A percentile compares a stretch with the other conserved stretches of the same genome.
These are phyloP conservation scores for Nicotiana benthamiana DNA, from an alignment of 257 asterid species.

Conservation along the genomic window DNA sequence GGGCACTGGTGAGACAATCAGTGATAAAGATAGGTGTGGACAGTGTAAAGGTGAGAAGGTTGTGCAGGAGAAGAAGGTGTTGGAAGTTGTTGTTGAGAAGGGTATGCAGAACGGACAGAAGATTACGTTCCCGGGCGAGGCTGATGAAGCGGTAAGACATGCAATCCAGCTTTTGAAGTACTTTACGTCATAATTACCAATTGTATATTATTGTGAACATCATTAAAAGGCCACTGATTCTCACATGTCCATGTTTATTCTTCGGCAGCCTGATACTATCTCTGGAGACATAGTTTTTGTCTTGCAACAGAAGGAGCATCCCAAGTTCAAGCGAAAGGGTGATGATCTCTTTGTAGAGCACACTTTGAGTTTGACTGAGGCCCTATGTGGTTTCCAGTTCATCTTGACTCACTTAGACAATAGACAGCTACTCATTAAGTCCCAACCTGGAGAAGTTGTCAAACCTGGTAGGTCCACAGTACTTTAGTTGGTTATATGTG, in stretches of 20 bases:
- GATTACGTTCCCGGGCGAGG: slow-evolving; percentile 22
- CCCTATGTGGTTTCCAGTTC: slow-evolving; percentile 41
- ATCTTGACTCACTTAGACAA: slow-evolving; percentile 35
- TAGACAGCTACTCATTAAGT: slow-evolving; percentile 30
- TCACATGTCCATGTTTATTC: not conserved
- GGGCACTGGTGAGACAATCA: slow-evolving; percentile 18
- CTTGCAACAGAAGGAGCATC: slow-evolving; percentile 20
- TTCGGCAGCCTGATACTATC: slow-evolving; percentile 19
- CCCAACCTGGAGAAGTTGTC: slow-evolving; percentile 34
- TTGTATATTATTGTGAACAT: not conserved
- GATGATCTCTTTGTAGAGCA: slow-evolving; percentile 29
- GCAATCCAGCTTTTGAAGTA: not conserved
- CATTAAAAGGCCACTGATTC: not conserved
- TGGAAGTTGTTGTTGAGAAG: slow-evolving; percentile 19
- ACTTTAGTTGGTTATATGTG: not conserved
- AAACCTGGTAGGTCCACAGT: slow-evolving; percentile 29
- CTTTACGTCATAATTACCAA: not conserved
- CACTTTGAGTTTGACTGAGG: slow-evolving; percentile 30
- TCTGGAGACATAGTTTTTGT: slow-evolving; percentile 23
- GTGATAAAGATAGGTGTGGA: slow-evolving; percentile 17
- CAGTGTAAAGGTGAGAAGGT: slow-evolving; percentile 23
- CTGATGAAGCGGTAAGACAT: slow-evolving; percentile 18
- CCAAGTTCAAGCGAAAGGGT: slow-evolving; percentile 22
- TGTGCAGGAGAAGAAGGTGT: slow-evolving; percentile 19
- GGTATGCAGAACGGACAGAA: slow-evolving; percentile 21